Conservation (phyloP, 176 grass and related monocot species). For the Bonia amplexicaulis region DNA sequence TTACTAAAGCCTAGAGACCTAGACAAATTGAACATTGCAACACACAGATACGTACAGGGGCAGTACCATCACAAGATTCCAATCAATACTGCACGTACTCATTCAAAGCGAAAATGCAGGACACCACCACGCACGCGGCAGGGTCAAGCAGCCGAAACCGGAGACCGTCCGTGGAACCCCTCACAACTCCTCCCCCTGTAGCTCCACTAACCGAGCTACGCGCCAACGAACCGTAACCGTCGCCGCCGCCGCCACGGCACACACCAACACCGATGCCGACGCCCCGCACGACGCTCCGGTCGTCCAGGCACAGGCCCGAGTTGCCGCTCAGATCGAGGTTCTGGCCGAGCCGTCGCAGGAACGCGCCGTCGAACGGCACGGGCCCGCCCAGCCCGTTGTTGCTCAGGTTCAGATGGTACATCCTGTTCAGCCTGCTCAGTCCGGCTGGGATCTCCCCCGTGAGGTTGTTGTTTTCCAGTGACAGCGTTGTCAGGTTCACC, state of each 20-base stretch:
- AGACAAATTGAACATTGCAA: background rate
- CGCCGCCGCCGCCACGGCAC: constrained; percentile 27
- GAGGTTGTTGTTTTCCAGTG: constrained; percentile 74
- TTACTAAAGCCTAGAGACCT: background rate
- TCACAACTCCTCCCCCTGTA: background rate
- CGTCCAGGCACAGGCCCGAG: constrained; percentile 66
- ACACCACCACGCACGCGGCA: background rate
- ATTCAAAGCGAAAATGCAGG: constrained; percentile 19
- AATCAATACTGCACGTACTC: constrained; percentile 1
- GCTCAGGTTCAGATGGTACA: constrained; percentile 97
- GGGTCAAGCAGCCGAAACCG: background rate
- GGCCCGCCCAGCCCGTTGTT: constrained; percentile 81
- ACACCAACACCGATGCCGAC: constrained; percentile 39
- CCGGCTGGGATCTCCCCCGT: constrained; percentile 71
- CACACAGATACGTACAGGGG: background rate
- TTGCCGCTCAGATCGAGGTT: constrained; percentile 93
- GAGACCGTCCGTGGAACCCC: background rate
- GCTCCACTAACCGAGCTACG: background rate
- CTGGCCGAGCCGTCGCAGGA: constrained; percentile 62
- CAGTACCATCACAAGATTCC: background rate
- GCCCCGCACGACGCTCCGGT: constrained; percentile 36
- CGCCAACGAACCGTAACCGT: background rate
- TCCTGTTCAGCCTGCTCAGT: constrained; percentile 55
- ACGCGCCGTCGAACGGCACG: constrained; percentile 73
- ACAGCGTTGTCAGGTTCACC: constrained; percentile 69